A percentile compares a stretch with the other conserved stretches of the same genome.
Conservation (phyloP, 305 asterid genomes). For the Fraxinus baroniana region DNA sequence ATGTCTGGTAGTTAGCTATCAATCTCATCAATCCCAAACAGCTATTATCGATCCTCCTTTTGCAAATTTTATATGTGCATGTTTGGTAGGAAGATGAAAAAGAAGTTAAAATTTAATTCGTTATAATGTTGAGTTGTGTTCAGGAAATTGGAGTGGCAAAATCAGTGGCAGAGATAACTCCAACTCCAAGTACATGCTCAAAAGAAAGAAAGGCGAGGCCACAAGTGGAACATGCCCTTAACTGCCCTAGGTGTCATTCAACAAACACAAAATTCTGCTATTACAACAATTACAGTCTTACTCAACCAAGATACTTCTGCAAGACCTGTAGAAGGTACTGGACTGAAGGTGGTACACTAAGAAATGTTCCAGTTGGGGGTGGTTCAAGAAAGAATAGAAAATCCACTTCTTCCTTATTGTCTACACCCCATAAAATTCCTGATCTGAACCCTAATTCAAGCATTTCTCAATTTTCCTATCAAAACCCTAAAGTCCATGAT, state of each 20-base stretch:
- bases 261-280: conserved; percentile 78
- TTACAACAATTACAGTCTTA: conserved; percentile 82
- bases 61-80: neutral
- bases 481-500: conserved; percentile 42
- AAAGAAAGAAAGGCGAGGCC: conserved; percentile 59
- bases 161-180: conserved; percentile 42
- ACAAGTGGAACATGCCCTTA: conserved; percentile 50
- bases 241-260: conserved; percentile 83
- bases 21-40: conserved; percentile 30
- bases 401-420: conserved; percentile 21
- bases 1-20: conserved; percentile 7
- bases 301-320: conserved; percentile 84
- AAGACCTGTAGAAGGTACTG: conserved; percentile 80
- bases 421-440: conserved; percentile 35
- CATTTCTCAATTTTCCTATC: conserved; percentile 28
- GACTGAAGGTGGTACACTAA: conserved; percentile 83
- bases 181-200: conserved; percentile 35
- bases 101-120: neutral
- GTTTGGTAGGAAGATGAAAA: neutral
- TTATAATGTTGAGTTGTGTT: neutral
- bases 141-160: conserved; percentile 59
- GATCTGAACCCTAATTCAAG: conserved; percentile 45
- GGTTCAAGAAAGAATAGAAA: conserved; percentile 68
- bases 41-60: neutral
- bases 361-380: conserved; percentile 84